A percentile compares a stretch with the other conserved stretches of the same genome.
These are phyloP conservation scores for Salix udensis DNA, from an alignment of 345 rosid species.

Conservation along the genomic window DNA sequence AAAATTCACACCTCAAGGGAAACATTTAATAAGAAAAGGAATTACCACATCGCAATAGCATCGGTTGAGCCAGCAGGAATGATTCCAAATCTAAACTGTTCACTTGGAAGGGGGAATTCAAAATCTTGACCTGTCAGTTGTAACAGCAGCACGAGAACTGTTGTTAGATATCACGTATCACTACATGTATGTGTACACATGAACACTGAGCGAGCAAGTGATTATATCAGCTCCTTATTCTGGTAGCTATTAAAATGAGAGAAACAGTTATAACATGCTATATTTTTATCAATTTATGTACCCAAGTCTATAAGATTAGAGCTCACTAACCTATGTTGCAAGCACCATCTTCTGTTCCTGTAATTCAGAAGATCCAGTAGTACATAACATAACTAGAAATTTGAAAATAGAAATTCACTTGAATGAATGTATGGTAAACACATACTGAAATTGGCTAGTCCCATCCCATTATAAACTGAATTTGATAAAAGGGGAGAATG, in stretches of 20 bases:
- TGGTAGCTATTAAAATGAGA: not conserved
- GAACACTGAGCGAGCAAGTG: not conserved
- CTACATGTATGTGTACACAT: not conserved
- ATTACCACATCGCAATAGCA: slow-evolving; percentile 80
- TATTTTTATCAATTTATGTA: not conserved
- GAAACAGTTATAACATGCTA: no score
- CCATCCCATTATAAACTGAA: slow-evolving; percentile 24
- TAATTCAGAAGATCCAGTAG: not conserved
- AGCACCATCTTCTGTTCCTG: slow-evolving; percentile 42
- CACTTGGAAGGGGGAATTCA: slow-evolving; percentile 40
- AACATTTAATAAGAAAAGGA: slow-evolving; percentile 5
- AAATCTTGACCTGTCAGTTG: slow-evolving; percentile 40
- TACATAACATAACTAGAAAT: slow-evolving; percentile 5
- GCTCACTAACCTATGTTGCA: slow-evolving; percentile 38
- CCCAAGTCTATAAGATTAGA: slow-evolving; percentile 1
- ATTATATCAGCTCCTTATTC: not conserved
- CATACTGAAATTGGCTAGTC: slow-evolving; percentile 41
- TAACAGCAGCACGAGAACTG: slow-evolving; percentile 19
- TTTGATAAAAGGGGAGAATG: slow-evolving; percentile 45
- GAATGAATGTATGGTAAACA: slow-evolving; percentile 9
- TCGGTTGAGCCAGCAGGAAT: slow-evolving; percentile 95
- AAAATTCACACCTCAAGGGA: not conserved
- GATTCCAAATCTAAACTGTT: slow-evolving; percentile 66
- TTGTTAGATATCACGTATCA: slow-evolving; percentile 3
- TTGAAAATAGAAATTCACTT: slow-evolving; percentile 16